phyloP scores from a whole-genome alignment of 2,329 filamentous ascomycete species.

The Fusarium chaquense region DNA sequence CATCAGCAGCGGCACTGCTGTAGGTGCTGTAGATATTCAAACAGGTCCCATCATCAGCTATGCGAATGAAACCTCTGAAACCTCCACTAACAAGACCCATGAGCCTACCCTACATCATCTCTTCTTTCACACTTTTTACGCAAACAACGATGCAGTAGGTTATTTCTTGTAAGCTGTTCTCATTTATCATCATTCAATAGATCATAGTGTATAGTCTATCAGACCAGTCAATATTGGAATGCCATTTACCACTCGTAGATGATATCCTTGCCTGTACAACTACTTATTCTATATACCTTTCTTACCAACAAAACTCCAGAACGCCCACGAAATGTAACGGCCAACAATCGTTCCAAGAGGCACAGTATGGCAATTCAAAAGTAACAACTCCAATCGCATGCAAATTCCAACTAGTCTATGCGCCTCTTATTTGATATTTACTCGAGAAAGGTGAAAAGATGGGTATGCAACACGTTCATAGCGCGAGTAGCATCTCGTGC shows the following conservation, averaged over 20 bases:
- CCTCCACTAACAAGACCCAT: not conserved
- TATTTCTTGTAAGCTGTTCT: not conserved
- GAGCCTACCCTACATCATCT: constrained; percentile 39
- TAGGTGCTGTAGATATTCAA: not conserved
- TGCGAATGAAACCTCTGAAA: not conserved
- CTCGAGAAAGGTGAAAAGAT: constrained; percentile 95
- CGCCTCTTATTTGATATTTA: constrained; percentile 50
- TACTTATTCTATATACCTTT: constrained; percentile 20
- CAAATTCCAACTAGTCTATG: constrained; percentile 13
- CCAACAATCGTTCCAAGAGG: not conserved
- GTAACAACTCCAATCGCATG: constrained; percentile 22
- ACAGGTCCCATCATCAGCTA: not conserved
- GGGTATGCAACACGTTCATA: constrained; percentile 96
- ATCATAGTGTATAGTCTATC: not conserved
- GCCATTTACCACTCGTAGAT: not conserved
- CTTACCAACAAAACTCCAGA: constrained; percentile 35
- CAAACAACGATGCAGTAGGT: not conserved
- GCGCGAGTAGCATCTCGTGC: constrained; percentile 90
- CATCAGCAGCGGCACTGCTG: constrained; percentile 5
- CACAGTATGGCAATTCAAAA: not conserved
- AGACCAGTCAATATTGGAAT: not conserved
- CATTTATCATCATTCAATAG: not conserved
- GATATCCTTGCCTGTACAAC: not conserved
- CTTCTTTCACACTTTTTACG: not conserved
- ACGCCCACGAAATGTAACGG: constrained; percentile 28